Percentiles rank a stretch among this genome's conserved stretches.
phyloP scores from a whole-genome alignment of 495 filamentous ascomycete species.

The Penicillium paxilli region DNA sequence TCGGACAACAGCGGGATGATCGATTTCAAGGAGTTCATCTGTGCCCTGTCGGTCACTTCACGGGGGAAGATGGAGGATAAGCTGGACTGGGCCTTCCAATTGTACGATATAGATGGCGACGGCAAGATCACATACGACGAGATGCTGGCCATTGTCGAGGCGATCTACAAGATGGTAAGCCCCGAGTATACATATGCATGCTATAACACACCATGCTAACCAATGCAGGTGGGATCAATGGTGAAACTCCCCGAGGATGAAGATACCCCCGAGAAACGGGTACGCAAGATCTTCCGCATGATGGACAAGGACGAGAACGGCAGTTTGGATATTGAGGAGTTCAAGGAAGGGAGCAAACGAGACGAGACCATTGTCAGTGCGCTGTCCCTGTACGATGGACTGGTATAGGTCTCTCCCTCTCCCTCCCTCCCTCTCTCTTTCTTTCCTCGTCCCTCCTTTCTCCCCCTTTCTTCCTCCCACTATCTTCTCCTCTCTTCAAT shows the following conservation, averaged over 20 bases:
- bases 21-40: conserved; percentile 99
- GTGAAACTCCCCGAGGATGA: conserved; percentile 98
- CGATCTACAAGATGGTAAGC: conserved; percentile 97
- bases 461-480: no score
- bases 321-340: conserved; percentile 89
- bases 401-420: conserved; percentile 59
- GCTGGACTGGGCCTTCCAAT: conserved; percentile 98
- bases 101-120: conserved; percentile 99
- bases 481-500: no score
- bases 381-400: conserved; percentile 90
- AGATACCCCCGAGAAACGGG: conserved; percentile 97
- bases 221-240: conserved; percentile 88
- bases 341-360: conserved; percentile 97
- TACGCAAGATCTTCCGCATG: conserved; percentile 98
- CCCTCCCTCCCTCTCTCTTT: neutral
- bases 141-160: conserved; percentile 98
- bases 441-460: no score
- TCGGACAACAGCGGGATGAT: conserved; percentile 95
- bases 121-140: conserved; percentile 99
- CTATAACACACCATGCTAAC: conserved; percentile 4
- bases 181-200: neutral
- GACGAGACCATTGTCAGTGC: conserved; percentile 99
- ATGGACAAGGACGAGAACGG: conserved; percentile 99
- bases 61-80: conserved; percentile 99
- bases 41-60: conserved; percentile 93